Evolutionary conservation across 306 rosid species (phyloP).

Genomic region (Glycine latifolia): DNA sequence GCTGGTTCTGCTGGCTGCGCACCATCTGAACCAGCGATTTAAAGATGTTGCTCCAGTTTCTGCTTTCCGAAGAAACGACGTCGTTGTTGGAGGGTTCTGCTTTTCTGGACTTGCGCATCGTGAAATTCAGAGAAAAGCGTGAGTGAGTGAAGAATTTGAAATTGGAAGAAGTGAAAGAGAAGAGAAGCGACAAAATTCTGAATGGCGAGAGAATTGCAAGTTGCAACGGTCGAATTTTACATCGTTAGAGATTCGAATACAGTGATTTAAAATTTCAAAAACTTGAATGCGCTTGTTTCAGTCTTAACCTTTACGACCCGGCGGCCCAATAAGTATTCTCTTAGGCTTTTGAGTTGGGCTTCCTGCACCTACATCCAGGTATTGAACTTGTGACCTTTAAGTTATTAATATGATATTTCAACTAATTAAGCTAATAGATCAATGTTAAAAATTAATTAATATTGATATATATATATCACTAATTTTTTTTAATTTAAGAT

Average conservation of each 20-base stretch:
- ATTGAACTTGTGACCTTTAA: no score
- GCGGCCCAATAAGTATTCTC: no score
- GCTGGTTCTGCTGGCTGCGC: conserved; percentile 67
- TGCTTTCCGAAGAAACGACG: conserved; percentile 38
- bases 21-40: conserved; percentile 63
- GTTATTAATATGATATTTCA: no score
- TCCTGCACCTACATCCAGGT: no score
- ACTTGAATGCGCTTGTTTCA: neutral
- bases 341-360: no score
- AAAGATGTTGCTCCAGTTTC: conserved; percentile 71
- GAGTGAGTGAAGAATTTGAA: neutral
- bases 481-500: no score
- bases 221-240: conserved; percentile 41
- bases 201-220: neutral
- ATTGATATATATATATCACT: no score
- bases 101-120: conserved; percentile 53
- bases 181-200: neutral
- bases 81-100: conserved; percentile 29
- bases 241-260: neutral
- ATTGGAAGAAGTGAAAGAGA: conserved; percentile 41
- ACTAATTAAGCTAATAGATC: no score
- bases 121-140: conserved; percentile 6
- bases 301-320: no score
- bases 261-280: conserved; percentile 37
- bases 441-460: no score